phyloP scores from a whole-genome alignment of 192 early-diverging fungal species.

The Coemansia sp. region DNA sequence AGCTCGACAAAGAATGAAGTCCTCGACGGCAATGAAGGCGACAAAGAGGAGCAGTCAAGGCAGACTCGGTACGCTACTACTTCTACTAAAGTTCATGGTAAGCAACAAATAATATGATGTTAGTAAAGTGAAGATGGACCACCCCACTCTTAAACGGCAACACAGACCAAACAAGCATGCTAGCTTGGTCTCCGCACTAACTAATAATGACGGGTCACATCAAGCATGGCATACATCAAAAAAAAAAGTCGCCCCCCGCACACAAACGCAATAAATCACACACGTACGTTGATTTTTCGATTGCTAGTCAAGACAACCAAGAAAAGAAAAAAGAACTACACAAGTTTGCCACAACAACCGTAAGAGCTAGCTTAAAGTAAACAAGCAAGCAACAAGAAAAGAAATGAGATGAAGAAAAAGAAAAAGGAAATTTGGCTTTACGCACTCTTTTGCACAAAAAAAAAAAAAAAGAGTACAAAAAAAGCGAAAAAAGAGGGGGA shows the following conservation, averaged over 20 bases:
- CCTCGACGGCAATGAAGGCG: not conserved
- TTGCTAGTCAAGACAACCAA: not conserved
- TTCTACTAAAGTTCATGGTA: not conserved
- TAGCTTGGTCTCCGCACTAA: not conserved
- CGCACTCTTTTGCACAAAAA: constrained; percentile 18
- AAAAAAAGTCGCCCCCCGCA: not conserved
- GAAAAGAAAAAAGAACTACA: constrained; percentile 3
- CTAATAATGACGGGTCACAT: not conserved
- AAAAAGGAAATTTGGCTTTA: constrained; percentile 10
- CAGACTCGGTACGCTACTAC: not conserved
- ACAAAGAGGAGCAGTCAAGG: not conserved
- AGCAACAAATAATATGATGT: not conserved
- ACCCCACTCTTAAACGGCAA: not conserved
- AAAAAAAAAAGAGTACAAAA: constrained; percentile 24
- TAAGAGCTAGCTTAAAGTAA: constrained; percentile 9
- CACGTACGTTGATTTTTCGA: constrained; percentile 11
- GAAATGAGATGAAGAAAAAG: constrained; percentile 15
- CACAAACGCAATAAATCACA: constrained; percentile 2
- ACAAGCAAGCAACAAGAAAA: constrained; percentile 15
- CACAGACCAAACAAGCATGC: not conserved
- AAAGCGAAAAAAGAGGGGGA: constrained; percentile 34
- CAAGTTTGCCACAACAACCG: constrained; percentile 3
- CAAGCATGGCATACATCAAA: not conserved
- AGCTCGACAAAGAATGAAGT: not conserved
- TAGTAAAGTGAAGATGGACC: not conserved